These are phyloP conservation scores for Komagataella ulmi DNA, from an alignment of 805 yeast species.

Conservation along the genomic window DNA sequence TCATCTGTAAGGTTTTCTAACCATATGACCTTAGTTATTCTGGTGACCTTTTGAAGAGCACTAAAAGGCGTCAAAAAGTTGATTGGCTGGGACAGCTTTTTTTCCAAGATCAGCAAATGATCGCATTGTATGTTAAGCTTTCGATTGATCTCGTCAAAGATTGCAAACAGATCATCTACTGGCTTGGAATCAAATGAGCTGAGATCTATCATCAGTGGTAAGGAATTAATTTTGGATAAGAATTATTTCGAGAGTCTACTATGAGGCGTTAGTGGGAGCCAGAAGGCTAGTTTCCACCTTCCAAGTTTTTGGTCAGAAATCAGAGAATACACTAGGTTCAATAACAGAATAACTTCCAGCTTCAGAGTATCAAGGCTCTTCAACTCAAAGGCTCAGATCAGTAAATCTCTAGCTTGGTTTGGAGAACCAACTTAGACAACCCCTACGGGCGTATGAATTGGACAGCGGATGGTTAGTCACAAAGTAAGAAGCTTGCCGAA, in stretches of 20 bases:
- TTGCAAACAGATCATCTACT: slow-evolving; percentile 3
- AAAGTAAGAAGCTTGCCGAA: neutral
- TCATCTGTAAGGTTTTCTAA: slow-evolving; percentile 6
- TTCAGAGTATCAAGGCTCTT: no score
- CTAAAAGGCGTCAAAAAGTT: slow-evolving; percentile 15
- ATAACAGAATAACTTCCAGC: no score
- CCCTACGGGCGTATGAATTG: neutral
- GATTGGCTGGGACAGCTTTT: slow-evolving; percentile 10
- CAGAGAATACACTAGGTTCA: no score
- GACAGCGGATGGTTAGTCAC: neutral
- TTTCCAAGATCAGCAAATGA: slow-evolving; percentile 8
- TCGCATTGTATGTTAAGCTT: neutral
- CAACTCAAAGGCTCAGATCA: no score
- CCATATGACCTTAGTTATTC: slow-evolving; percentile 16
- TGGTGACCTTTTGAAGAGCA: slow-evolving; percentile 11
- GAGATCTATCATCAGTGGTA: neutral
- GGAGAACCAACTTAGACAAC: neutral
- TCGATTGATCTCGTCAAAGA: slow-evolving; percentile 1
- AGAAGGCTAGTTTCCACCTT: no score
- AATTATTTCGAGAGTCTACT: neutral
- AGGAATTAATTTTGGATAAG: neutral
- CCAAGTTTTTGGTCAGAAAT: no score
- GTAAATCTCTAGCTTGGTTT: neutral
- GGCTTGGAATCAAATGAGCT: slow-evolving; percentile 1
- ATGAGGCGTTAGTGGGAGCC: neutral